phyloP scores from a whole-genome alignment of 768 basidiomycete species.

The Boletus subparvulus region DNA sequence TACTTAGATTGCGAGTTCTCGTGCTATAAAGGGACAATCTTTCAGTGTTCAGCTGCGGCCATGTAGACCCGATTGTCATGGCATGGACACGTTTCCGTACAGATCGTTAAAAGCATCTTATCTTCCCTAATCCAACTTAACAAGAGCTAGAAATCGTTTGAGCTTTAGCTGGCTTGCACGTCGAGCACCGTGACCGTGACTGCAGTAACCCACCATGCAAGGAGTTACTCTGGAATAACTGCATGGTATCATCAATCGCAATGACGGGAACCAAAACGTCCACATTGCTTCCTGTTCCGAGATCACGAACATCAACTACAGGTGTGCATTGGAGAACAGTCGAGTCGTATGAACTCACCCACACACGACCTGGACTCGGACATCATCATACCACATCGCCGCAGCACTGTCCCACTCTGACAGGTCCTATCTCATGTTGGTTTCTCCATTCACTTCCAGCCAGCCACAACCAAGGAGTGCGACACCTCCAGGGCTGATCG shows the following conservation, averaged over 20 bases:
- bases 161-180: background rate
- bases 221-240: conserved; percentile 31
- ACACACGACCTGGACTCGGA: conserved; percentile 8
- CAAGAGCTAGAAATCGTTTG: background rate
- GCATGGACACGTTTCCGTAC: too few species aligned
- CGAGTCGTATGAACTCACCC: background rate
- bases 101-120: too few species aligned
- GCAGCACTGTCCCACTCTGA: conserved; percentile 18
- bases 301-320: conserved; percentile 28
- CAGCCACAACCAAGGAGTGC: conserved; percentile 8
- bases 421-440: conserved; percentile 31
- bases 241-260: conserved; percentile 30
- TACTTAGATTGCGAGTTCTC: background rate
- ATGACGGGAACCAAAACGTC: conserved; percentile 15
- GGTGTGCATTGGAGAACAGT: conserved; percentile 20
- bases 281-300: conserved; percentile 21
- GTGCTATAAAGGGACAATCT: too few species aligned
- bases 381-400: conserved; percentile 33
- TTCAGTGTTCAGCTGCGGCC: background rate
- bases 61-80: background rate
- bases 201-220: too few species aligned
- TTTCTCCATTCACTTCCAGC: conserved; percentile 5
- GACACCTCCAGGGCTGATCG: conserved; percentile 19
- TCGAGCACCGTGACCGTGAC: too few species aligned
- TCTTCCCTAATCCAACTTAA: too few species aligned